Evolutionary conservation across 2,329 filamentous ascomycete species (phyloP).

Genomic region (Tolypocladium amazonense): DNA sequence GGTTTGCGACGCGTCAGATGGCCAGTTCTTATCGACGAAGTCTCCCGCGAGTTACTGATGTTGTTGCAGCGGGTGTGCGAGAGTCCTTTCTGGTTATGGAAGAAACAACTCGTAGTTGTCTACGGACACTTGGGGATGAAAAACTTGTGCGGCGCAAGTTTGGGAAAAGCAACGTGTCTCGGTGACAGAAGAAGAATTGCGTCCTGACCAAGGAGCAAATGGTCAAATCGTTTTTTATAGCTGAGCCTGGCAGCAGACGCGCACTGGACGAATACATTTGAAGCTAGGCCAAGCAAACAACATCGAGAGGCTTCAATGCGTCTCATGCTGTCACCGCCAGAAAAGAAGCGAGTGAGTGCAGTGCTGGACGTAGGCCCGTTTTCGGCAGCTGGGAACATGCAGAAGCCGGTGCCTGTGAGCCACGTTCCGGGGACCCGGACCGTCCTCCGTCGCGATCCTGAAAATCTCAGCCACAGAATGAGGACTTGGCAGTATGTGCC

Average conservation of each 20-base stretch:
- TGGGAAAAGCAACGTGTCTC: neutral
- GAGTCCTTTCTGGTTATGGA: neutral
- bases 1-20: neutral
- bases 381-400: neutral
- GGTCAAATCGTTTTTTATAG: neutral
- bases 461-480: neutral
- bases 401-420: neutral
- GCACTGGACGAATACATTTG: neutral
- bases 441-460: neutral
- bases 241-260: neutral
- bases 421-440: constrained; percentile 3
- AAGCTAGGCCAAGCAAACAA: neutral
- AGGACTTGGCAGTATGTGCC: neutral
- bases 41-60: neutral
- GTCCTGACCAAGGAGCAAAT: neutral
- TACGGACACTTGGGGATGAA: neutral
- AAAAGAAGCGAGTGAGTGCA: neutral
- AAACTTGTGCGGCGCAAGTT: neutral
- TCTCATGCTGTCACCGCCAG: neutral
- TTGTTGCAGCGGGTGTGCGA: neutral
- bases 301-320: neutral
- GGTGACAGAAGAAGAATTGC: neutral
- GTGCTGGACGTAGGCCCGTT: neutral
- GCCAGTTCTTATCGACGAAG: neutral
- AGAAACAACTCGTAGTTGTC: neutral